Evolutionary conservation across 2,329 filamentous ascomycete species (phyloP), one percentile per base, ranked within the genome.

Genomic region (Davidsoniella neocaledoniae): DNA sequence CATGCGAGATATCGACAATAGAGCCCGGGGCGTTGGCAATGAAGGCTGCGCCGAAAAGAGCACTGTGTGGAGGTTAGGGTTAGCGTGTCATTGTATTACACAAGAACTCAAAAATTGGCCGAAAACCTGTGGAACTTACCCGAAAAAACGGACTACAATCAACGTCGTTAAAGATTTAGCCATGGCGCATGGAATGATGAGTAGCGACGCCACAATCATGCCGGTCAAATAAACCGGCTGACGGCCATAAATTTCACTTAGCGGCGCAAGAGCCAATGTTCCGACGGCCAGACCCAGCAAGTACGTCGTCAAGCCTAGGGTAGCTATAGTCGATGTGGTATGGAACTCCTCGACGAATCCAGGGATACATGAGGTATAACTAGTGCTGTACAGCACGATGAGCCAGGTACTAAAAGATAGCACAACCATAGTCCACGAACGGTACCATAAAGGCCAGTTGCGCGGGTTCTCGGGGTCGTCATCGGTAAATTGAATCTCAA

Each of bases 21-120:
- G 81, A 86, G 2, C 87, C 88, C 0, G 87, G 86, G 1, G 82
- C 77, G 60, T 93, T 94, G 10, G 79, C 77, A 23, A 94, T 79
- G 76, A 93, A 83, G 40, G 83, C 85, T 5, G 84, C 76, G 3
- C 85, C 83, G 47, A 80, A 85, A 50, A 86, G 63, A 6, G 81
- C 82, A 26, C 68, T 53, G 33, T 14, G 17, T 33, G 12, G 29
- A 40, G 33, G 19, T 29, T 66, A 36, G 37, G 36, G 41, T 44
- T 26, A 38, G 5, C 37, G 12, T 38, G 14, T 29, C 25, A 8
- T 14, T 63, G 60, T 46, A 62, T 58, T 54, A 58, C 57, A 21
- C 51, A 19, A 61, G 61, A 26, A 59, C 46, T 14, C 42, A 59
- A 49, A 40, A 21, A 21, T 23, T 29, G 6, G 19, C 7, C 9